Evolutionary conservation across 169 alveolate species (phyloP), one percentile per base, ranked within the genome.

Genomic region (Plasmodium cynomolgi): DNA sequence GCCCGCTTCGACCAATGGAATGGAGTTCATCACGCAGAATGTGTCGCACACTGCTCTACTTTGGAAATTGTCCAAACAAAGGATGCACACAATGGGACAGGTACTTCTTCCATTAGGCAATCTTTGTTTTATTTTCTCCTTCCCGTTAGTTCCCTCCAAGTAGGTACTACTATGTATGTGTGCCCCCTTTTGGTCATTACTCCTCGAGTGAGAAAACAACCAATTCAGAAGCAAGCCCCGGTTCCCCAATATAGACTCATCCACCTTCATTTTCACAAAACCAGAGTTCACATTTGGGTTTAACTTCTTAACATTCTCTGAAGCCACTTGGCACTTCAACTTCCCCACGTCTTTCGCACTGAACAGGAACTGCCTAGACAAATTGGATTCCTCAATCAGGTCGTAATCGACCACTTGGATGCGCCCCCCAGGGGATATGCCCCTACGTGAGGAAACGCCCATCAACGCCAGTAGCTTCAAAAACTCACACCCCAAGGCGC

Each of bases 401-500:
- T 99, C 99, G 95, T 98, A 99, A 95, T 99, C 99, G 3, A 99
- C 98, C 34, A 98, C 98, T 7, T 98, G 97, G 23, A 99, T 96
- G 79, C 95, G 74, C 29, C 99, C 99, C 15, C 84, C 94, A 68
- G 71, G 74, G 90, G 95, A 71, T 20, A 8, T 2, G 17, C 58
- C 82, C 26, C 58, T 23, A 39, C 34, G 34, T 1, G 97, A 97
- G 34, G 99, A 99, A 56, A 99, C 95, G 5, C 99, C 99, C 98
- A 99, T 97, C 31, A 99, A 96, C 4, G 99, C 99, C 96, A 99
- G 98, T 73, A 98, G 97, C 96, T 99, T 99, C 95, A 99, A 96
- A 84, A 97, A 98, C 92, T 99, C 99, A 88, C 99, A 99, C 11
- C 99, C 99, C 68, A 99, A 96, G 31, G 99, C 99, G 6, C 99